Conservation (phyloP, 1,139 yeast genomes). For the Candida mesenterica region DNA sequence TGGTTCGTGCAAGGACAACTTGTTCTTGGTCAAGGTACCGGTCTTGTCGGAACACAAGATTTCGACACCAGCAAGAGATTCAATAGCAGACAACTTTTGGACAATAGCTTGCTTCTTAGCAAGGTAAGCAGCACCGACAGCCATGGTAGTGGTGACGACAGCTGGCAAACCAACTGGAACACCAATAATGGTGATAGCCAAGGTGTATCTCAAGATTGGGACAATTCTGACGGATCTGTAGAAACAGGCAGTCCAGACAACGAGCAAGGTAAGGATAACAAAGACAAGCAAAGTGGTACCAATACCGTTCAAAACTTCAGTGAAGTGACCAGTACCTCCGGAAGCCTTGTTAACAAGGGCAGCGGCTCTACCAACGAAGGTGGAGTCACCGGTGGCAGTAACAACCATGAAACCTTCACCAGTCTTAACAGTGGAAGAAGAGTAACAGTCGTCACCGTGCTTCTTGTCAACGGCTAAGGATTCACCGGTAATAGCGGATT, state of each 20-base stretch:
- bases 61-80: slow-evolving; percentile 98
- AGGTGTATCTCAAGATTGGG: slow-evolving; percentile 86
- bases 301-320: slow-evolving; percentile 96
- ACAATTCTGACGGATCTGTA: slow-evolving; percentile 91
- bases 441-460: slow-evolving; percentile 84
- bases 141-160: slow-evolving; percentile 99
- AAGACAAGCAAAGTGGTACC: slow-evolving; percentile 90
- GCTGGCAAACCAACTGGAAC: slow-evolving; percentile 99
- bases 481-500: slow-evolving; percentile 98
- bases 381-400: slow-evolving; percentile 91
- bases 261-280: slow-evolving; percentile 82
- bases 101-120: slow-evolving; percentile 99
- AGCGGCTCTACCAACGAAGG: slow-evolving; percentile 96
- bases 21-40: slow-evolving; percentile 98
- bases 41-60: slow-evolving; percentile 98
- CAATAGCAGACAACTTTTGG: slow-evolving; percentile 96
- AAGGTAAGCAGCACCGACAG: slow-evolving; percentile 99
- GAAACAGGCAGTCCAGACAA: slow-evolving; percentile 94
- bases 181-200: slow-evolving; percentile 98
- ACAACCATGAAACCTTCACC: slow-evolving; percentile 97
- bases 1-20: slow-evolving; percentile 94
- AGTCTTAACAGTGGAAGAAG: slow-evolving; percentile 94
- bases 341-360: slow-evolving; percentile 95
- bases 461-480: slow-evolving; percentile 94
- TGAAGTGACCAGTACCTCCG: slow-evolving; percentile 93